Conservation (phyloP, 2,329 filamentous ascomycete species). For the Penicillium sclerotiorum region DNA sequence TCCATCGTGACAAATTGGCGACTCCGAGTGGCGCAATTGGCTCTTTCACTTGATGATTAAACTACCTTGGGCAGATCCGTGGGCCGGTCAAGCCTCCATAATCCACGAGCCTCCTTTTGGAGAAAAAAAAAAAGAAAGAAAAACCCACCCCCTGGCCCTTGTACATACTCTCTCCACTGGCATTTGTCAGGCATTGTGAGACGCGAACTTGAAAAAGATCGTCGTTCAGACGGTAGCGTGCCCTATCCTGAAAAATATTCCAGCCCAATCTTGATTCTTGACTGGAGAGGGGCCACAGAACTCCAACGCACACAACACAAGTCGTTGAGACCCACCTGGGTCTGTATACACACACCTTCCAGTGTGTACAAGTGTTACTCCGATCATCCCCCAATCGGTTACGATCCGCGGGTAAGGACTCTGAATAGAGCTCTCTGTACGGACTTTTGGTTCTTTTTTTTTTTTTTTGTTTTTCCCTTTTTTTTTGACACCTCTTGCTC, state of each 20-base stretch:
- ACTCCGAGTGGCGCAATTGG: background rate
- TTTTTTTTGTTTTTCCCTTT: background rate
- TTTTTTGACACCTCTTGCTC: background rate
- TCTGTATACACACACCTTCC: background rate
- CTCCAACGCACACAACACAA: background rate
- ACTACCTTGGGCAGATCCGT: conserved; percentile 5
- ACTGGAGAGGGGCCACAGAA: conserved; percentile 2
- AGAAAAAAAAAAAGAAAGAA: too few species aligned
- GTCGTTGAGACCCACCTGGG: too few species aligned
- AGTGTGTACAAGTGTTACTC: too few species aligned
- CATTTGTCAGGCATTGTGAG: conserved; percentile 11
- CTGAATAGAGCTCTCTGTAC: background rate
- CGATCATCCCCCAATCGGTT: conserved; percentile 6
- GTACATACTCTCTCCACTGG: conserved; percentile 5
- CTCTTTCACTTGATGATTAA: too few species aligned
- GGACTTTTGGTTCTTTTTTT: too few species aligned
- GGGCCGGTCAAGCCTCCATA: conserved; percentile 6
- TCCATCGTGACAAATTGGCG: too few species aligned
- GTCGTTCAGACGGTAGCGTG: background rate
- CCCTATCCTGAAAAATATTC: background rate
- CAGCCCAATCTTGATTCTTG: conserved; percentile 1
- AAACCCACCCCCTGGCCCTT: too few species aligned
- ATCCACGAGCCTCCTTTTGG: background rate
- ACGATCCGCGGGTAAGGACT: background rate
- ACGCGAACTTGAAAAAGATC: conserved; percentile 9